These are phyloP conservation scores for Pseudocercospora fijiensis DNA, from an alignment of 2,329 filamentous ascomycete genomes.

Conservation along the genomic window DNA sequence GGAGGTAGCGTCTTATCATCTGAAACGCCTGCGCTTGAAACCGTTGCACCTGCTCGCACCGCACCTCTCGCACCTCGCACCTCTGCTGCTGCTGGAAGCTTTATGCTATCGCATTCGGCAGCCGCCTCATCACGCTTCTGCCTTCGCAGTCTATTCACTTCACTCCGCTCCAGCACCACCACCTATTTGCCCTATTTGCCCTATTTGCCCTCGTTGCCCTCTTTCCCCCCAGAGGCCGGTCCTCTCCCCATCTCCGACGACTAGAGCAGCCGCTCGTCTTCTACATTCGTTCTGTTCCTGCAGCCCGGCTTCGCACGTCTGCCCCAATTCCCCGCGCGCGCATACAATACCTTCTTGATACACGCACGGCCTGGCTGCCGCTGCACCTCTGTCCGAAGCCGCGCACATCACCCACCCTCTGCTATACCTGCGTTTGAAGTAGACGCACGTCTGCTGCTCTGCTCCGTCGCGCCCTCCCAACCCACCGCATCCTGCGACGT, in stretches of 20 bases:
- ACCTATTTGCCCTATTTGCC: too few relatives aligned
- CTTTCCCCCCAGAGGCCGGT: constrained; percentile 26
- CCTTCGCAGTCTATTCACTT: constrained; percentile 1
- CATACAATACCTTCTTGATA: neutral
- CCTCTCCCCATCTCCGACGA: constrained; percentile 20
- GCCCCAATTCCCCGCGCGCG: neutral
- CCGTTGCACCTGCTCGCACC: constrained; percentile 1
- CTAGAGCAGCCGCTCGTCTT: constrained; percentile 17
- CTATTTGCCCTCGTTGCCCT: constrained; percentile 17
- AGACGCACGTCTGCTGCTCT: constrained; percentile 4
- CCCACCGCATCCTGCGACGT: constrained; percentile 4
- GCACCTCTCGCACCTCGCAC: neutral
- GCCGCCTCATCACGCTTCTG: neutral
- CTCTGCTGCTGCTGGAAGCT: neutral
- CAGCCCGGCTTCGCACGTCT: neutral
- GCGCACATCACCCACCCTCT: constrained; percentile 10
- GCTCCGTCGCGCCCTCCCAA: constrained; percentile 3
- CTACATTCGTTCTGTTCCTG: constrained; percentile 16
- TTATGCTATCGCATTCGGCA: neutral
- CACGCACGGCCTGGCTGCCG: constrained; percentile 28
- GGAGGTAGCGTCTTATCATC: constrained; percentile 9
- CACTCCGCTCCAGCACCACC: constrained; percentile 3
- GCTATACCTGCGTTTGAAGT: constrained; percentile 16
- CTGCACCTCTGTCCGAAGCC: constrained; percentile 14
- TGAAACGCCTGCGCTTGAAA: constrained; percentile 7